These are phyloP conservation scores for Westerdykella ornata DNA, from an alignment of 2,329 filamentous ascomycete species.

Conservation along the genomic window DNA sequence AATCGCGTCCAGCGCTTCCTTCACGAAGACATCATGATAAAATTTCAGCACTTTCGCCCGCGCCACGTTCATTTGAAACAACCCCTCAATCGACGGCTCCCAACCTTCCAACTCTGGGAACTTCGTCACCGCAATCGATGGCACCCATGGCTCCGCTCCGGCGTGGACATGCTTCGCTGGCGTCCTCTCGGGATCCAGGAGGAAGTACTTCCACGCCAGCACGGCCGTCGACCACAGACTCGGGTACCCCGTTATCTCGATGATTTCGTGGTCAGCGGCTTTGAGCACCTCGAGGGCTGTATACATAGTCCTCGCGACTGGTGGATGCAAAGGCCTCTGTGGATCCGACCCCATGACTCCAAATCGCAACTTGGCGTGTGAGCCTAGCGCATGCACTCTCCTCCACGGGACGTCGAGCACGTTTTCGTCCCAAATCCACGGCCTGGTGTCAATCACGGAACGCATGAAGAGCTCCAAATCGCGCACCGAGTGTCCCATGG, in stretches of 20 bases:
- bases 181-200: constrained; percentile 35
- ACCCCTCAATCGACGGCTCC: constrained; percentile 34
- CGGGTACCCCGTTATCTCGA: constrained; percentile 23
- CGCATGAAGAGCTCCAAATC: constrained; percentile 41
- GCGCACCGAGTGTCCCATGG: constrained; percentile 39
- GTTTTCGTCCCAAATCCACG: constrained; percentile 44
- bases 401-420: constrained; percentile 45
- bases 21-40: constrained; percentile 41
- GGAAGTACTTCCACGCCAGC: constrained; percentile 41
- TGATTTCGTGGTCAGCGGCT: constrained; percentile 42
- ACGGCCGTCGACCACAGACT: constrained; percentile 28
- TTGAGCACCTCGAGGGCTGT: constrained; percentile 37
- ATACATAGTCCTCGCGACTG: constrained; percentile 43
- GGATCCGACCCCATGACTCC: constrained; percentile 47
- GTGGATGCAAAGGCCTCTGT: constrained; percentile 47
- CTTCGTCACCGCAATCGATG: constrained; percentile 33
- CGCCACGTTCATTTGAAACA: constrained; percentile 41
- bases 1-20: constrained; percentile 46
- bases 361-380: constrained; percentile 34
- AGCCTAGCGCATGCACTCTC: constrained; percentile 12
- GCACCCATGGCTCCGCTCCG: constrained; percentile 42
- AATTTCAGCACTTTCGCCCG: constrained; percentile 29
- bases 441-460: constrained; percentile 35
- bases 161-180: constrained; percentile 28
- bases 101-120: constrained; percentile 30